Evolutionary conservation across 2,329 filamentous ascomycete species (phyloP).

Genomic region (Xylaria sp.): DNA sequence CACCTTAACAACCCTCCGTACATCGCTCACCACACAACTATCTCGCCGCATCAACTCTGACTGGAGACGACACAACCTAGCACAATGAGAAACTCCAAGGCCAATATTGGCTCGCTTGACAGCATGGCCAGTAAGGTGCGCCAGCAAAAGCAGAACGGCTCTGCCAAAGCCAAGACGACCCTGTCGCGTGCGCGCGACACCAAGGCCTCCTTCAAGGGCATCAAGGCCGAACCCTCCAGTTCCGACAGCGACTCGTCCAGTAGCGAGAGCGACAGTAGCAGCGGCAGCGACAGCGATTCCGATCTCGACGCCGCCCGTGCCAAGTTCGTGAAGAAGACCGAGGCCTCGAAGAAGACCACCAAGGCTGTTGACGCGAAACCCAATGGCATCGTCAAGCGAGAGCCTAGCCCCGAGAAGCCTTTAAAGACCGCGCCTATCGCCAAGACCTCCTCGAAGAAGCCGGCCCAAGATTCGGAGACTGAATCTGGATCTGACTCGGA

Average conservation of each 20-base stretch:
- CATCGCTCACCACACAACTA: neutral
- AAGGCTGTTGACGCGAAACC: slow-evolving; percentile 25
- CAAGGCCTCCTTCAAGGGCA: slow-evolving; percentile 18
- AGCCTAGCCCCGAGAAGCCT: slow-evolving; percentile 17
- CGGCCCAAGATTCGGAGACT: slow-evolving; percentile 14
- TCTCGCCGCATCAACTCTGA: no score
- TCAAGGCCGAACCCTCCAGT: slow-evolving; percentile 28
- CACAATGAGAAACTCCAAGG: slow-evolving; percentile 17
- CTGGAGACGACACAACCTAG: neutral
- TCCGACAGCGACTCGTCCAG: slow-evolving; percentile 30
- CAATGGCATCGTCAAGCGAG: slow-evolving; percentile 17
- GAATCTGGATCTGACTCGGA: slow-evolving; percentile 20
- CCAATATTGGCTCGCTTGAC: slow-evolving; percentile 22
- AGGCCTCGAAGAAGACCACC: slow-evolving; percentile 25
- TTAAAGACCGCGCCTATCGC: slow-evolving; percentile 15
- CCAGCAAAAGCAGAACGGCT: slow-evolving; percentile 25
- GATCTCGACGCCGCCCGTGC: slow-evolving; percentile 27
- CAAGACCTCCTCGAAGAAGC: slow-evolving; percentile 21
- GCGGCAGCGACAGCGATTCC: slow-evolving; percentile 28
- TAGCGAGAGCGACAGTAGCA: slow-evolving; percentile 34
- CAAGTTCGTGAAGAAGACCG: slow-evolving; percentile 29
- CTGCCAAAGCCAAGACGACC: slow-evolving; percentile 18
- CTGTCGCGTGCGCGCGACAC: slow-evolving; percentile 16
- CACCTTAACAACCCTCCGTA: neutral
- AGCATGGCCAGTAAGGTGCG: slow-evolving; percentile 26